Percentiles rank a stretch among this genome's conserved stretches.
These are phyloP conservation scores for Aspergillus fumigatus DNA, from an alignment of 2,329 filamentous ascomycete genomes.

Conservation along the genomic window DNA sequence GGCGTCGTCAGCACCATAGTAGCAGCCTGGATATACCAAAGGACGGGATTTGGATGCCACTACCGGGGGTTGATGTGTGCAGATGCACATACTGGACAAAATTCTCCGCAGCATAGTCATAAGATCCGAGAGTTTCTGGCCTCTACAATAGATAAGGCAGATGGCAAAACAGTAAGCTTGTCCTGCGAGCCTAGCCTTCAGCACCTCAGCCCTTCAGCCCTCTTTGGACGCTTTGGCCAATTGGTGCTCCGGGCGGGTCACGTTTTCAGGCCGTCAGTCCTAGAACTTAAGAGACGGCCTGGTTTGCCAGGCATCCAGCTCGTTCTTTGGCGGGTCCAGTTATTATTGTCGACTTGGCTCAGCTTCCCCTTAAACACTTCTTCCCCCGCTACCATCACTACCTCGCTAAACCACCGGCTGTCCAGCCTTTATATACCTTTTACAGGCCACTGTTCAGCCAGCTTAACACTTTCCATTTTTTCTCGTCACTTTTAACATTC, in stretches of 20 bases:
- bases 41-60: neutral
- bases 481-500: conserved; percentile 11
- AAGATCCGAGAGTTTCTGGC: neutral
- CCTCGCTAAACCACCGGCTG: conserved; percentile 17
- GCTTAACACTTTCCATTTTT: conserved; percentile 13
- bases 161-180: neutral
- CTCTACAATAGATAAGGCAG: neutral
- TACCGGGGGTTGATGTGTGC: neutral
- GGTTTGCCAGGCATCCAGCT: conserved; percentile 13
- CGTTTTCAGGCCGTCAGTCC: conserved; percentile 12
- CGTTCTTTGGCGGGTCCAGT: conserved; percentile 7
- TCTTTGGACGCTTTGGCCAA: neutral
- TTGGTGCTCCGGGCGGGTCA: conserved; percentile 7
- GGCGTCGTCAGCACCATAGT: neutral
- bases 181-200: neutral
- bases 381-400: conserved; percentile 11
- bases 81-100: neutral
- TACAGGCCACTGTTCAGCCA: neutral
- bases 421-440: neutral
- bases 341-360: conserved; percentile 13
- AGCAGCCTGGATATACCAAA: neutral
- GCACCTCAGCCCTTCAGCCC: neutral
- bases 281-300: conserved; percentile 15
- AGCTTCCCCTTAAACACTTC: conserved; percentile 19
- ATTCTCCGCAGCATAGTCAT: neutral